Base-by-base conservation (phyloP, 768 basidiomycete species). In the Serendipita sp. region DNA sequence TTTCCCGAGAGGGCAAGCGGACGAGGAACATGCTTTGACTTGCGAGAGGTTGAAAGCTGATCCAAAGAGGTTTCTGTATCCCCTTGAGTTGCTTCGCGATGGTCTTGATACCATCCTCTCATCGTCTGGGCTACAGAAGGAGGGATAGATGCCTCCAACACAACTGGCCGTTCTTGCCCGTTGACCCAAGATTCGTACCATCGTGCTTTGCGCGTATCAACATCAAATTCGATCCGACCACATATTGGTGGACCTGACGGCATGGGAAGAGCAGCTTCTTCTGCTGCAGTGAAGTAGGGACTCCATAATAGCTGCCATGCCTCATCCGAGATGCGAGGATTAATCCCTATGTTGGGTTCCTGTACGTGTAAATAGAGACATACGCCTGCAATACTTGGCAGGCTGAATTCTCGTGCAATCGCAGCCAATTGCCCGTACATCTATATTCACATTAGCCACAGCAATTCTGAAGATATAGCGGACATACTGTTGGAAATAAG, bases 181-280 rank as follows among this genome's bases (percentile, higher is more conserved):
- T 80, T 75, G 22, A 83, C 64, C 88, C 88, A 95, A 0, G 82
- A 74, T 17, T 81, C 74, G 67, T 83, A 88, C 91, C 91, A 94
- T 30, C 81, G 78, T 17, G 91, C 91, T 65, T 82, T 79, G 38
- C 76, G 75, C 50, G 80, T 64, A 73, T 94, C 91, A 50, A 94
- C 80, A 72, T 94, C 91, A 70, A 94, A 92, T 72, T 94, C 90
- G 30, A 95, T 79, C 30, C 80, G 83, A 3, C 88, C 92, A 45
- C 81, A 77, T 63, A 94, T 84, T 0, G 88, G 84, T 20, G 80
- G 69, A 60, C 75, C 76, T 24, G 62, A 24, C 71, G 70, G 26
- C 69, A 66, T 64, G 74, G 64, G 44, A 69, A 65, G 2, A 71
- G 62, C 20, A 72, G 61, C 16, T 67, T 22, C 72, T 64, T 24